Evolutionary conservation across 176 grass and related monocot genomes (phyloP).

Genomic region (Phoenix dactylifera): DNA sequence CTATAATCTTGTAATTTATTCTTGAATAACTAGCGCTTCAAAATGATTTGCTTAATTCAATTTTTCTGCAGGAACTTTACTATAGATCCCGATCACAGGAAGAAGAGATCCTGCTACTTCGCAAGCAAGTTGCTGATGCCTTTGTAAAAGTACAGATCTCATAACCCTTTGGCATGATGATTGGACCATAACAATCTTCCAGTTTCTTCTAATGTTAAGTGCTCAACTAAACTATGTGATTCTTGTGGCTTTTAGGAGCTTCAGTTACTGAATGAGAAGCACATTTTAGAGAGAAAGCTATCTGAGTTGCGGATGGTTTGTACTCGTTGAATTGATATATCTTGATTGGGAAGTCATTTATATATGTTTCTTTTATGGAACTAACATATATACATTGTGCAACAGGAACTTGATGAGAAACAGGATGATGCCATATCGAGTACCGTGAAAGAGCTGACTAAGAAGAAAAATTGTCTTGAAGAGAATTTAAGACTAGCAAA

Average conservation of each 20-base stretch:
- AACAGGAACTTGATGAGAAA: conserved; percentile 83
- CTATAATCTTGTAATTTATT: conserved; percentile 1
- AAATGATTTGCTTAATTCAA: conserved; percentile 13
- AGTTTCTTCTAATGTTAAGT: too few relatives aligned
- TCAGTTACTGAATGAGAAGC: conserved; percentile 70
- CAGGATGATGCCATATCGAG: conserved; percentile 79
- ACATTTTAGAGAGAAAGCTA: conserved; percentile 90
- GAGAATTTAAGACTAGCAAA: conserved; percentile 69
- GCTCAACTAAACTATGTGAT: neutral
- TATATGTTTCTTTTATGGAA: too few relatives aligned
- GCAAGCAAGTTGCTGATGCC: conserved; percentile 73
- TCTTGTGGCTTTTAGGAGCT: conserved; percentile 49
- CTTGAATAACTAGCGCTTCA: conserved; percentile 4
- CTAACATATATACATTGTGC: neutral
- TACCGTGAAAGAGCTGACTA: conserved; percentile 71
- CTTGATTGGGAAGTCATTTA: neutral
- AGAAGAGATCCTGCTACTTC: conserved; percentile 67
- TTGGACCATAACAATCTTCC: too few relatives aligned
- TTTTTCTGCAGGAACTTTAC: conserved; percentile 59
- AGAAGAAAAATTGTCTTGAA: conserved; percentile 66
- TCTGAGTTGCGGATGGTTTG: conserved; percentile 77
- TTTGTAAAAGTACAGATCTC: conserved; percentile 42
- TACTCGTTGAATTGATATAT: conserved; percentile 16
- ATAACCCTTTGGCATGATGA: too few relatives aligned
- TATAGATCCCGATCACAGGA: conserved; percentile 67